phyloP scores from a whole-genome alignment of 495 filamentous ascomycete genomes.

The Talaromyces wortmannii region DNA sequence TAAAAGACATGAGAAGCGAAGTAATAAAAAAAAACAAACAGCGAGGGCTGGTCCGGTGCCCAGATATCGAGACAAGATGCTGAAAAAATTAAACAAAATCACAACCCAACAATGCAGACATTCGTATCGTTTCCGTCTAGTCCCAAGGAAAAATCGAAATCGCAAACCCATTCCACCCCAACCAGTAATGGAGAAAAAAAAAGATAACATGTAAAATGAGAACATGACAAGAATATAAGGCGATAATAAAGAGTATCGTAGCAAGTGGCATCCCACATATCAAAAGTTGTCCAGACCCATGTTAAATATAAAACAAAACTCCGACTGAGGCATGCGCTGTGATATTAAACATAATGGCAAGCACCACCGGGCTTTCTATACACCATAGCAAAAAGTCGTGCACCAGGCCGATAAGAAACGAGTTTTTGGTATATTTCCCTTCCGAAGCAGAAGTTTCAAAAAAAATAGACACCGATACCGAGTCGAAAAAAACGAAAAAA shows the following conservation, averaged over 20 bases:
- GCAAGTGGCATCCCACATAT: neutral
- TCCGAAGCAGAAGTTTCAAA: neutral
- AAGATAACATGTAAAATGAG: constrained; percentile 12
- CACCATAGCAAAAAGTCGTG: constrained; percentile 29
- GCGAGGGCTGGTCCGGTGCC: constrained; percentile 1
- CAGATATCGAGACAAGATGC: constrained; percentile 3
- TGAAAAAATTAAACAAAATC: constrained; percentile 16
- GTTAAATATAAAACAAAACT: neutral
- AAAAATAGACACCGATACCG: neutral
- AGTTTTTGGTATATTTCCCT: constrained; percentile 6
- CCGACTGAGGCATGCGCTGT: constrained; percentile 10
- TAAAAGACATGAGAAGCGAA: constrained; percentile 17
- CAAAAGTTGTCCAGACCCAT: neutral
- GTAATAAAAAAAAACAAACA: constrained; percentile 16
- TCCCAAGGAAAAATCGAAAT: constrained; percentile 28
- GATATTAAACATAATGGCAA: constrained; percentile 22
- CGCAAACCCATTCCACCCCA: constrained; percentile 33
- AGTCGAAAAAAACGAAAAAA: neutral
- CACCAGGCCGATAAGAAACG: constrained; percentile 1
- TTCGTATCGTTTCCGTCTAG: constrained; percentile 48
- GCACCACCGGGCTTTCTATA: constrained; percentile 35
- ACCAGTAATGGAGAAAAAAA: constrained; percentile 11
- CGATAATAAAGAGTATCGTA: constrained; percentile 15
- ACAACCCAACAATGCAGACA: constrained; percentile 40
- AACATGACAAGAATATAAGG: constrained; percentile 22